phyloP scores from a whole-genome alignment of 2,329 filamentous ascomycete species.

The Cladophialophora chaetospira region DNA sequence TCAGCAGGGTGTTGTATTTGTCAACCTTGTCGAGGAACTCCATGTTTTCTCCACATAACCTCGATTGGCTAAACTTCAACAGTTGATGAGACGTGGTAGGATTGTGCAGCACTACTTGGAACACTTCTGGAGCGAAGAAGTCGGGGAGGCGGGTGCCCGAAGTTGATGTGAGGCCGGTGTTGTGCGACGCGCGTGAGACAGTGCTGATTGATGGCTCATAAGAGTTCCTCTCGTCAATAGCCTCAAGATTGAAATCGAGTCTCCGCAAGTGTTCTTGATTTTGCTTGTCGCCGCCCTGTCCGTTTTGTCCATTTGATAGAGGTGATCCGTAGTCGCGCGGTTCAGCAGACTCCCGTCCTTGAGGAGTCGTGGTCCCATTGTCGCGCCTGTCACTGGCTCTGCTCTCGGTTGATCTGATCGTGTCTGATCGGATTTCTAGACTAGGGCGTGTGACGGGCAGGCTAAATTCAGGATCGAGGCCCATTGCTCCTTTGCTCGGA shows the following conservation, averaged over 20 bases:
- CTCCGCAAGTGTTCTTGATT: slow-evolving; percentile 21
- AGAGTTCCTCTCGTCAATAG: slow-evolving; percentile 16
- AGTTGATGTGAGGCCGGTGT: slow-evolving; percentile 10
- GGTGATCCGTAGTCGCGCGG: neutral
- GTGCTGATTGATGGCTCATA: slow-evolving; percentile 21
- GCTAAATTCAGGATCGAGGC: neutral
- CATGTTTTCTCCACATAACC: slow-evolving; percentile 53
- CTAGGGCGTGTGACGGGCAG: neutral
- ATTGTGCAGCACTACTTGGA: slow-evolving; percentile 55
- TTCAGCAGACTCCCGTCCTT: neutral
- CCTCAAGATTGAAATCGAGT: slow-evolving; percentile 22
- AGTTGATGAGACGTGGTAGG: slow-evolving; percentile 51
- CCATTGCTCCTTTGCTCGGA: neutral
- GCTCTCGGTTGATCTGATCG: neutral
- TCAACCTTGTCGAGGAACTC: slow-evolving; percentile 56
- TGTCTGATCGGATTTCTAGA: neutral
- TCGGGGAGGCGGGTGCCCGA: slow-evolving; percentile 37
- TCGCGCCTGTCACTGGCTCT: neutral
- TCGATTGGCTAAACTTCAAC: slow-evolving; percentile 52
- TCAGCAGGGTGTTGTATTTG: slow-evolving; percentile 49
- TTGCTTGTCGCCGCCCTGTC: neutral
- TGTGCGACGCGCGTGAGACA: slow-evolving; percentile 16
- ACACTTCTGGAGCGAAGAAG: slow-evolving; percentile 54
- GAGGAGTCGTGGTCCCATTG: neutral
- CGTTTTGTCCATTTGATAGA: neutral